Evolutionary conservation across 805 yeast genomes (phyloP), one percentile per base, ranked within the genome.

Genomic region (Cyberlindnera lachancei): DNA sequence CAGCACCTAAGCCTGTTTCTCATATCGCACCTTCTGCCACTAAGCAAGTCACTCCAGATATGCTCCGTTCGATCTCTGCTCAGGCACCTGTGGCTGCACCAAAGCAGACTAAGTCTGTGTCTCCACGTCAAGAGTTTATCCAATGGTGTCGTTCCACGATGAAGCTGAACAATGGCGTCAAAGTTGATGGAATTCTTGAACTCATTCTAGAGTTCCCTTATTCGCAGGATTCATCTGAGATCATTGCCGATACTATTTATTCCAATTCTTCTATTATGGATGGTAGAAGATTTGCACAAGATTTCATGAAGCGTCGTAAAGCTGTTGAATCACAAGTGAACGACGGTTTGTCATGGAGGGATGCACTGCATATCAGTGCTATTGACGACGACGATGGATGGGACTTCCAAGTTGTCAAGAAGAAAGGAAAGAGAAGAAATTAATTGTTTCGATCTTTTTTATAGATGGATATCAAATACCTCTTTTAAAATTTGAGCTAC

Each of bases 251-350:
- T 51, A 85, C 96, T 10, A 76, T 90, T 37, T 87, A 86, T 61
- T 77, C 92, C 17, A 82, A 86, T 38, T 81, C 94, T 25, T 72
- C 88, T 3, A 80, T 88, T 2, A 78, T 90, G 82, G 96, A 92
- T 55, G 97, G 97, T 16, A 77, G 95, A 53, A 70, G 95, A 44
- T 90, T 88, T 64, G 95, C 98, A 1, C 73, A 70, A 35, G 98
- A 92, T 52, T 92, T 92, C 55, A 66, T 80, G 52, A 81, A 79
- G 58, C 76, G 82, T 52, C 79, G 92, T 51, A 70, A 68, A 38
- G 68, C 64, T 30, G 88, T 85, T 35, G 96, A 87, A 47, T 69
- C 52, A 24, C 56, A 58, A 18, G 56, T 61, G 19, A 56, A 57
- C 29, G 68, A 72, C 36, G 67, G 72, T 7, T 64, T 73, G 43